phyloP scores from a whole-genome alignment of 768 basidiomycete species.

The Pleurotus tuber-regium region DNA sequence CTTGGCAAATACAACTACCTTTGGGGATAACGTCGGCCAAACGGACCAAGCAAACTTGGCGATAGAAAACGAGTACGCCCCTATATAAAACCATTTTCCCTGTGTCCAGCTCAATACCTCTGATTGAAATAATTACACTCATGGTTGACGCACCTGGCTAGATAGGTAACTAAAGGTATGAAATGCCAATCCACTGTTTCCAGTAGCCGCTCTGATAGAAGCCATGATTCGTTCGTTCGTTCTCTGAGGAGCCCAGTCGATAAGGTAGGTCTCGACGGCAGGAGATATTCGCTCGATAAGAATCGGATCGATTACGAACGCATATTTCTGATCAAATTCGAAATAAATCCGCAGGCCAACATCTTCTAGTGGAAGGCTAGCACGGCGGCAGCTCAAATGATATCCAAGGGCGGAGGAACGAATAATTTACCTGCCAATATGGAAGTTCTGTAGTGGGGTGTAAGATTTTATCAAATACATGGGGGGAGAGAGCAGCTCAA shows the following conservation, averaged over 20 bases:
- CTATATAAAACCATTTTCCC: constrained; percentile 51
- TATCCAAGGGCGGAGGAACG: too few species aligned
- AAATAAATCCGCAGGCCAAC: constrained; percentile 42
- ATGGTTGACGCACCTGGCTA: constrained; percentile 38
- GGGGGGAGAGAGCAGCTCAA: neutral
- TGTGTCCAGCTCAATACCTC: constrained; percentile 17
- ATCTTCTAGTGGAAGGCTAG: constrained; percentile 26
- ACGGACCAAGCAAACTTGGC: constrained; percentile 25
- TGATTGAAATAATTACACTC: neutral
- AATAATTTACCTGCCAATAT: too few species aligned
- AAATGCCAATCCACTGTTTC: constrained; percentile 26
- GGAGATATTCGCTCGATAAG: constrained; percentile 43
- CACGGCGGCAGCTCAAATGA: too few species aligned
- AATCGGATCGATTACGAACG: constrained; percentile 56
- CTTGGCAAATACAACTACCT: too few species aligned
- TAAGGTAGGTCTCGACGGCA: constrained; percentile 33
- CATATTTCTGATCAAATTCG: constrained; percentile 34
- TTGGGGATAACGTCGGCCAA: constrained; percentile 40
- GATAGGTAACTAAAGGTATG: constrained; percentile 50
- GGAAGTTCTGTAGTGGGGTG: too few species aligned
- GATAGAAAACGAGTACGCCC: constrained; percentile 43
- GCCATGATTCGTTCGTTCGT: constrained; percentile 32
- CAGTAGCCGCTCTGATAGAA: constrained; percentile 33
- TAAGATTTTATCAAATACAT: too few species aligned
- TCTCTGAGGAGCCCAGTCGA: constrained; percentile 48